Evolutionary conservation across 2,329 filamentous ascomycete species (phyloP), one percentile per base, ranked within the genome.

Genomic region (Epichloe gansuensis): DNA sequence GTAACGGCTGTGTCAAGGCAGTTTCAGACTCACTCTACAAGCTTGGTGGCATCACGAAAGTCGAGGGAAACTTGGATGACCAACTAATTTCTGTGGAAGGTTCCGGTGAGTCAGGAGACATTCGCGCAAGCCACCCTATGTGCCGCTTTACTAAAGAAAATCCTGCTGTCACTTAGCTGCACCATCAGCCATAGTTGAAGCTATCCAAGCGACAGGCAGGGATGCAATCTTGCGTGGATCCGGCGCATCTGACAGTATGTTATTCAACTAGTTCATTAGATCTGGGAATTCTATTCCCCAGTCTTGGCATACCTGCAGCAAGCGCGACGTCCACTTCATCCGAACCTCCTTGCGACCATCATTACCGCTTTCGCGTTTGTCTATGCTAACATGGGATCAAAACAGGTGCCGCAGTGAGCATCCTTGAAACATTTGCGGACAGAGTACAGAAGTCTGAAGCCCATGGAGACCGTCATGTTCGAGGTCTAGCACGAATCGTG

Each of bases 161-260:
- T 8, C 38, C 23, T 51, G 15, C 43, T 25, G 36, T 39, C 40
- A n/a, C 40, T 42, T 61, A 79, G 87, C 88, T 59, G 82, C 93
- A 21, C 93, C 93, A 15, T 96, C 90, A 50, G 80, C 85, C 45
- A 95, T 97, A 57, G 89, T 96, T 34, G 75, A 83, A 56, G 86
- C 91, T 7, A 95, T 97, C 57, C 87, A 96, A 71, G 76, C 78
- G 44, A 96, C 90, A 9, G 93, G 93, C 50, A 82, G 89, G 63
- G 91, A 97, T 78, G 91, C 91, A 45, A 96, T 98, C 63, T 72
- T 98, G 53, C 84, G 93, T 59, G 93, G 93, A 51, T 90, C 86
- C 54, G 93, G 93, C 57, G 79, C 77, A 60, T 84, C 88, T 64
- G 84, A 96, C 70, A 88, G 88, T 90, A 75, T 62, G 82, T 78